A percentile compares a stretch with the other conserved stretches of the same genome.
Evolutionary conservation across 257 asterid genomes (phyloP).

Genomic region (Prunella vulgaris): DNA sequence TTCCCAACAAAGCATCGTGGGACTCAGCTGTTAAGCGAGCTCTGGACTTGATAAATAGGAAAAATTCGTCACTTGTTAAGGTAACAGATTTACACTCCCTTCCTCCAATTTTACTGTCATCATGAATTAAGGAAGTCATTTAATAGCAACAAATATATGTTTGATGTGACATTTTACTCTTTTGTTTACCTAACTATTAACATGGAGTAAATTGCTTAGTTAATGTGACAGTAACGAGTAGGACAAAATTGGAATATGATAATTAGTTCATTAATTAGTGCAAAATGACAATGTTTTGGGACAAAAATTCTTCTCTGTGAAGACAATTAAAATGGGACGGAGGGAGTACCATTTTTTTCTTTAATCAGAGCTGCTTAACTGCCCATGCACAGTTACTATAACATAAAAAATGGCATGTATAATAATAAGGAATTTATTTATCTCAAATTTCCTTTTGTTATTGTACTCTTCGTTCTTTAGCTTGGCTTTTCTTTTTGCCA

Average conservation of each 20-base stretch:
- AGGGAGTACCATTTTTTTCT: background rate
- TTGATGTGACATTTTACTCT: no score
- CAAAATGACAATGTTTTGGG: no score
- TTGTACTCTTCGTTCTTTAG: background rate
- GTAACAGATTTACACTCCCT: conserved; percentile 27
- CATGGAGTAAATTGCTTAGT: no score
- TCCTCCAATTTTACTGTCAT: no score
- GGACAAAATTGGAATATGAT: no score
- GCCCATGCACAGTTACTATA: background rate
- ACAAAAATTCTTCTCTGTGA: no score
- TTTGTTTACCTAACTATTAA: no score
- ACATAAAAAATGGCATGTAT: background rate
- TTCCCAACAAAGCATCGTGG: conserved; percentile 72
- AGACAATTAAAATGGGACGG: no score
- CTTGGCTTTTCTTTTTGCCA: background rate
- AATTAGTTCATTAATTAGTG: no score
- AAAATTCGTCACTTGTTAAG: conserved; percentile 65
- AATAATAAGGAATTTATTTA: background rate
- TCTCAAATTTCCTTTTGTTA: background rate
- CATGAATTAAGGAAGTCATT: no score
- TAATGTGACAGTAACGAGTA: no score
- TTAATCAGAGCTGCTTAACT: background rate
- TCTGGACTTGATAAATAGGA: conserved; percentile 54
- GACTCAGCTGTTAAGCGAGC: conserved; percentile 65
- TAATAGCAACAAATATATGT: no score